These are phyloP conservation scores for Pythium insidiosum DNA, from an alignment of 352 stramenopile species.

Conservation along the genomic window DNA sequence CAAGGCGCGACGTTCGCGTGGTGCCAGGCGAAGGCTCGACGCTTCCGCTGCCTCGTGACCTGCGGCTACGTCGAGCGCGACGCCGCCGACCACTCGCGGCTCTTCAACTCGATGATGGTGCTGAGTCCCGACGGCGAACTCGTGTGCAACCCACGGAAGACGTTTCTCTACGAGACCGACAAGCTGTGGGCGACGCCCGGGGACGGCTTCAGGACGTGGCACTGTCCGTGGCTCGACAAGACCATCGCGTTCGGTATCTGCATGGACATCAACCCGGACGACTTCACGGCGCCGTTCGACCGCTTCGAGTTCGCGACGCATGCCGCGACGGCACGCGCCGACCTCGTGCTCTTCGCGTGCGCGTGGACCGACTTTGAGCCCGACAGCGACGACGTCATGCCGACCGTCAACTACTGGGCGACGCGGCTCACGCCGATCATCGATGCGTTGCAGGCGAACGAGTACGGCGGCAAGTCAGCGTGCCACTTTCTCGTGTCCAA, in stretches of 20 bases:
- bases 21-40: constrained; percentile 54
- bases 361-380: constrained; percentile 77
- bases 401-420: constrained; percentile 70
- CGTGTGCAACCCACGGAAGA: constrained; percentile 70
- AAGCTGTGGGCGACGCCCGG: constrained; percentile 68
- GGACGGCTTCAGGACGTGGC: constrained; percentile 51
- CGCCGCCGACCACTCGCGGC: constrained; percentile 3
- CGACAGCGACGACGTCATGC: constrained; percentile 26
- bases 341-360: constrained; percentile 76
- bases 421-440: constrained; percentile 52
- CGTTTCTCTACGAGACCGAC: constrained; percentile 80
- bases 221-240: constrained; percentile 71
- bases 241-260: constrained; percentile 83
- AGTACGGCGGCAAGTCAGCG: constrained; percentile 37
- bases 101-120: constrained; percentile 84
- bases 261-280: constrained; percentile 87
- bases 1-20: constrained; percentile 52
- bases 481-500: constrained; percentile 77
- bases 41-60: constrained; percentile 53
- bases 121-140: constrained; percentile 59
- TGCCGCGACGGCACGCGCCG: constrained; percentile 35
- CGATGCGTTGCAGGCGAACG: constrained; percentile 20
- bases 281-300: constrained; percentile 63
- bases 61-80: constrained; percentile 64
- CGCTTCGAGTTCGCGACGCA: constrained; percentile 66